Evolutionary conservation across 768 basidiomycete species (phyloP).

Genomic region (Termitomyces sp.): DNA sequence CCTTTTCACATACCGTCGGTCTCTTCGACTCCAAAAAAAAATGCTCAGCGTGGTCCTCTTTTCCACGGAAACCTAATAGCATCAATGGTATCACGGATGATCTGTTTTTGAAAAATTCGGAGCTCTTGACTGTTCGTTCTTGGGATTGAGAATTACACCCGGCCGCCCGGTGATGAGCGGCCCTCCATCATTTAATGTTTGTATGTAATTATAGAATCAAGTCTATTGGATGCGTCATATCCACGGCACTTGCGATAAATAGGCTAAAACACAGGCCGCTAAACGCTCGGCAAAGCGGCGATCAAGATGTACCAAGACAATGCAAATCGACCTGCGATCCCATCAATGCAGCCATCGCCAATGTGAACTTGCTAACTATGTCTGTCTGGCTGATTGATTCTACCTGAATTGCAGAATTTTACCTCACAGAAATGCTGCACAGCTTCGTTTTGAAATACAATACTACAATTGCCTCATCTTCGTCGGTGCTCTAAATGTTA

Average conservation of each 20-base stretch:
- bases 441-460: conserved; percentile 28
- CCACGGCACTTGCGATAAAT: not conserved
- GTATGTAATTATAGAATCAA: not conserved
- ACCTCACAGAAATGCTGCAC: conserved; percentile 30
- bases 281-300: conserved; percentile 16
- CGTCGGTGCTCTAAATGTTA: conserved; percentile 19
- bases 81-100: too few species aligned
- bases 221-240: not conserved
- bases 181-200: not conserved
- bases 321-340: conserved; percentile 27
- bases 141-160: too few species aligned
- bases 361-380: conserved; percentile 9
- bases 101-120: too few species aligned
- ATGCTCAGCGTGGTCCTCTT: too few species aligned
- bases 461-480: conserved; percentile 41
- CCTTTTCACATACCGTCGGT: not conserved
- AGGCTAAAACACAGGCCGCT: not conserved
- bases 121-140: too few species aligned
- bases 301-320: conserved; percentile 20
- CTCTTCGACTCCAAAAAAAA: too few species aligned
- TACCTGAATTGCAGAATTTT: conserved; percentile 18
- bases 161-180: not conserved
- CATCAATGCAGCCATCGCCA: conserved; percentile 15
- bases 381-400: not conserved
- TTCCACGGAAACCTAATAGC: not conserved